Base-by-base conservation (phyloP, 2,329 filamentous ascomycete genomes). In the Fusarium burgessii region DNA sequence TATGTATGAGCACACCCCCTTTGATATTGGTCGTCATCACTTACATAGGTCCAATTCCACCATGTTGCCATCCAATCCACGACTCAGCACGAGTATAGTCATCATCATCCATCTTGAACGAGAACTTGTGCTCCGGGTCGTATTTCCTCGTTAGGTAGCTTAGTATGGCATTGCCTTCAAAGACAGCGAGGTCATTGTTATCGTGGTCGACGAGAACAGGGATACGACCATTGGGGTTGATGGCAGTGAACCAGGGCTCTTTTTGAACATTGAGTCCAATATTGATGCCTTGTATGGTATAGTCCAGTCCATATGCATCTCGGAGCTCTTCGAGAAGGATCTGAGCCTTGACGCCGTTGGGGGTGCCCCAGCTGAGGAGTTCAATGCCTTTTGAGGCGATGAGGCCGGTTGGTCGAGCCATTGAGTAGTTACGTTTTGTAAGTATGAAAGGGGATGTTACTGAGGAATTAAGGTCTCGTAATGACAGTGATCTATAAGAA, bases 101-200 rank as follows among this genome's bases (percentile, higher is more conserved):
- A 58, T 81, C 74, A 18, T 78, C 76, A 36, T 87, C 84, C 25
- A 74, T 56, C 27, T 75, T 76, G 62, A 82, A 83, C 11, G 79
- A 80, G 58, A 82, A 78, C 59, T 71, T 77, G 60, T 79, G 42
- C 47, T 93, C 88, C 0, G 84, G 83, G 78, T 94, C 92, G 77
- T 94, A 94, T 70, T 87, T 87, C n/a, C 90, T 88, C 13, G 89
- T 87, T 23, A 95, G 85, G 79, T 95, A 95, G 64, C 88, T 84
- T 76, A 95, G 85, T 75, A 95, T 95, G 66, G 91, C 88, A 49
- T 90, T 87, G 46, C 90, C 91, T 80, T 96, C 93, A 75, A 95
- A 95, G 32, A 95, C 89, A 45, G 86, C 80, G 55, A 92, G 87
- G 49, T 80, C 85, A 60, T 82, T 82, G 67, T 88, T 85, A 78